phyloP scores from a whole-genome alignment of 2,329 filamentous ascomycete genomes.

The Fusarium coicis region DNA sequence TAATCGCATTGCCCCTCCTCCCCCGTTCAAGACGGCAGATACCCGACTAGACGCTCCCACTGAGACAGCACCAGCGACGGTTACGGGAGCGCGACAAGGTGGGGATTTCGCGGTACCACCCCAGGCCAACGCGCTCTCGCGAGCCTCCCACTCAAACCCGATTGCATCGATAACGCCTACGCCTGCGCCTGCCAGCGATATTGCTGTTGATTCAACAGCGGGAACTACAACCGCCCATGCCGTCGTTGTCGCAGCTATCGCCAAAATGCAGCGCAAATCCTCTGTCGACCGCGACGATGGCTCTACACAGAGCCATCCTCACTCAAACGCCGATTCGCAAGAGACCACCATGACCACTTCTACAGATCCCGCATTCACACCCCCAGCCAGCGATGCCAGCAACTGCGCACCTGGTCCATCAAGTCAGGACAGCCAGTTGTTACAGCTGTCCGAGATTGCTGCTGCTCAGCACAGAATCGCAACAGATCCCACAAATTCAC shows the following conservation, averaged over 20 bases:
- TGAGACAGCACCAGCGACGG: conserved; percentile 13
- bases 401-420: conserved; percentile 38
- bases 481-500: conserved; percentile 53
- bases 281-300: conserved; percentile 41
- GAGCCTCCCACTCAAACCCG: conserved; percentile 38
- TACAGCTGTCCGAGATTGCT: conserved; percentile 68
- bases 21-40: conserved; percentile 25
- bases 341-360: conserved; percentile 39
- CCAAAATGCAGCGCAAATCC: conserved; percentile 30
- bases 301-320: conserved; percentile 41
- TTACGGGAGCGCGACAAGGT: conserved; percentile 38
- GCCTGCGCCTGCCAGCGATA: conserved; percentile 1
- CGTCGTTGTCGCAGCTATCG: conserved; percentile 13
- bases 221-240: conserved; percentile 27
- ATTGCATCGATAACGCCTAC: conserved; percentile 30
- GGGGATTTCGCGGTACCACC: conserved; percentile 43
- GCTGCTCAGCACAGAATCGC: conserved; percentile 63
- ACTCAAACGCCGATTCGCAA: conserved; percentile 40
- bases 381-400: conserved; percentile 40
- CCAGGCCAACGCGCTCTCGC: conserved; percentile 41
- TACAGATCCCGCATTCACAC: conserved; percentile 42
- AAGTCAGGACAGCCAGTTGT: conserved; percentile 66
- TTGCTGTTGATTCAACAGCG: conserved; percentile 22
- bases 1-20: conserved; percentile 33
- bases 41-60: conserved; percentile 20